Conservation (phyloP, 139 green algal genomes). For the Picochlorum costavermella region DNA sequence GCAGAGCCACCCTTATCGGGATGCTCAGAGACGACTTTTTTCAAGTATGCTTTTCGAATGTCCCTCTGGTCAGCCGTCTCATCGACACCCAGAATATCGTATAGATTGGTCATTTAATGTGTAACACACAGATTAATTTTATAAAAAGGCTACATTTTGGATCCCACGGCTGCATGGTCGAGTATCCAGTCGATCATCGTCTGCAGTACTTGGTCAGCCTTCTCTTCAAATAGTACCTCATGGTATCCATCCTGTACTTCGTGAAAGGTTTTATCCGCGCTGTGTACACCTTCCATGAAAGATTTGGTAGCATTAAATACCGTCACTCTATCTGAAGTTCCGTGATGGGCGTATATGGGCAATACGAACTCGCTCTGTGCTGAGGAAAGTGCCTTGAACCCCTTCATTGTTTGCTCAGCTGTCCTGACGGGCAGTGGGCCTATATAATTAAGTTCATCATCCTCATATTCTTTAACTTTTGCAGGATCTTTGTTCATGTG, state of each 20-base stretch:
- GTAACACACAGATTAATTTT: background rate
- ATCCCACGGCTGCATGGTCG: background rate
- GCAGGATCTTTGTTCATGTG: slow-evolving; percentile 42
- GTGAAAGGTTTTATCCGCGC: slow-evolving; percentile 10
- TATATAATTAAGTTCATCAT: slow-evolving; percentile 38
- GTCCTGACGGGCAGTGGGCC: slow-evolving; percentile 21
- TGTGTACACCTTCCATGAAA: slow-evolving; percentile 11
- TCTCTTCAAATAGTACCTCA: slow-evolving; percentile 32
- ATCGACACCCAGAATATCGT: slow-evolving; percentile 10
- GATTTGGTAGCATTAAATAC: slow-evolving; percentile 3
- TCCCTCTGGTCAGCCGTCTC: background rate
- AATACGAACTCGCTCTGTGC: slow-evolving; percentile 18
- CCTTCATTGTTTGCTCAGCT: slow-evolving; percentile 45
- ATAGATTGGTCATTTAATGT: slow-evolving; percentile 1
- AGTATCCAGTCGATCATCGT: background rate
- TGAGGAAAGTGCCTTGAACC: slow-evolving; percentile 20
- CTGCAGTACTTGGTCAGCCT: slow-evolving; percentile 4
- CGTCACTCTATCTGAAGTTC: slow-evolving; percentile 31
- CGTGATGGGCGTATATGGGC: slow-evolving; percentile 40
- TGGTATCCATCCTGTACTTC: slow-evolving; percentile 35
- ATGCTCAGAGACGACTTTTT: slow-evolving; percentile 11
- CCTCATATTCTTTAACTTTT: slow-evolving; percentile 18
- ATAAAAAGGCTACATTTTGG: background rate
- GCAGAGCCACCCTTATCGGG: slow-evolving; percentile 25
- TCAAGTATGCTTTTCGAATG: slow-evolving; percentile 16